Evolutionary conservation across 2,329 filamentous ascomycete species (phyloP).

Genomic region (Pezicula neosporulosa): DNA sequence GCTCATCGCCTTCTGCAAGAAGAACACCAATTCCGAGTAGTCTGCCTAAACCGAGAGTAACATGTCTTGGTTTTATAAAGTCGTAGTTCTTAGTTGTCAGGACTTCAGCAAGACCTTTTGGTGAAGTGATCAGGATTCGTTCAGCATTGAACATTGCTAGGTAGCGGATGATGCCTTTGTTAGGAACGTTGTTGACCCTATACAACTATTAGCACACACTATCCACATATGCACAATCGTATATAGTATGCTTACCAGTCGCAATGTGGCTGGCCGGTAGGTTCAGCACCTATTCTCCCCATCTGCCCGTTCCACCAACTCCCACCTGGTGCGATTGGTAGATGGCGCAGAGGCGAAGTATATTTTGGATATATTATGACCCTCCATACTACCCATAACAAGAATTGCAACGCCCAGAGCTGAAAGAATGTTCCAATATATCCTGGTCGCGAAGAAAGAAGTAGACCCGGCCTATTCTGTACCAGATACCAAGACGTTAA

Average conservation of each 20-base stretch:
- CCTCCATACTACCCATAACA: constrained; percentile 33
- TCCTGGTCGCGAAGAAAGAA: constrained; percentile 21
- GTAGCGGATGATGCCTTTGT: constrained; percentile 68
- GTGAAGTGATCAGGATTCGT: constrained; percentile 55
- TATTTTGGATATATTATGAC: constrained; percentile 30
- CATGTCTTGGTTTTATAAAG: constrained; percentile 58
- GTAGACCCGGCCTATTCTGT: constrained; percentile 15
- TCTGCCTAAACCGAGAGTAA: constrained; percentile 54
- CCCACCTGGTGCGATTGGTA: constrained; percentile 25
- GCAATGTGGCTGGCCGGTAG: constrained; percentile 33
- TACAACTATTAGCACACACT: constrained; percentile 1
- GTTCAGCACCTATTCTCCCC: constrained; percentile 29
- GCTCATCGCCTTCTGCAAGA: constrained; percentile 86
- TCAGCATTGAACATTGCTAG: constrained; percentile 59
- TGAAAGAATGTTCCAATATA: constrained; percentile 35
- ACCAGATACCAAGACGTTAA: constrained; percentile 18
- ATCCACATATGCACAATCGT: neutral
- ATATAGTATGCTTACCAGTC: constrained; percentile 28
- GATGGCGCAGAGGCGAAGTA: neutral
- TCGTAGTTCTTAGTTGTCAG: constrained; percentile 67
- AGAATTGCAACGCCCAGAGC: constrained; percentile 35
- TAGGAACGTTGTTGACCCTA: constrained; percentile 57
- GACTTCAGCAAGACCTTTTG: constrained; percentile 67
- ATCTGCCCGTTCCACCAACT: constrained; percentile 44
- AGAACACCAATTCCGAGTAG: constrained; percentile 71